Base-by-base conservation (phyloP, 768 basidiomycete species). In the Leucosporidium yakuticum region DNA sequence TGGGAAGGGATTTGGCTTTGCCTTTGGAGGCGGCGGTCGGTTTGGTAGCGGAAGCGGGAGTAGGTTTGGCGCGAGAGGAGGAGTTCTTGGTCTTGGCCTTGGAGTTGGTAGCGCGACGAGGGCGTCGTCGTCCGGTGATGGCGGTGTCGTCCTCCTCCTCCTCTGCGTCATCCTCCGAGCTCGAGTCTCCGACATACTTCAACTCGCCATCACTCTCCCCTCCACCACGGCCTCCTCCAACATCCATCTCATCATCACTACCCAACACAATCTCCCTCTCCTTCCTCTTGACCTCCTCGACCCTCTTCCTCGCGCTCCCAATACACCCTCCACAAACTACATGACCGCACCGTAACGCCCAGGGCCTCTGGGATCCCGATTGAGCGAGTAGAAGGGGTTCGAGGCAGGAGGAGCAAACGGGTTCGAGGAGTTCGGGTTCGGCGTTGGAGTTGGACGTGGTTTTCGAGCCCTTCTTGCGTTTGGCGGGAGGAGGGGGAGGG, bases 291-390 rank as follows among this genome's bases (percentile, higher is more conserved):
- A 39, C 63, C 61, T 39, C 60, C 36, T 23, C 44, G 48, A 27
- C 44, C 14, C 70, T 27, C 27, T 4, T 60, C 61, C 60, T 59
- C 21, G 66, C 70, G 4, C 31, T 55, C 7, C 36, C 48, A 20
- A 71, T 44, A 31, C 70, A 71, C 27, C 34, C n/a, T 9, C 66
- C 70, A 54, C 70, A 71, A 25, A 71, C 63, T 36, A 65, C 70
- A 29, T 71, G 70, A 4, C 70, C 70, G 25, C 70, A 71, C n/a
- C 21, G 0, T 0, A 71, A 51, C 9, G 44, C 70, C 57, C 44
- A 64, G 60, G 19, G 62, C 47, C 58, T 62, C 59, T 15, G 32
- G 19, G 17, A 27, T 47, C 49, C 64, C 47, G 15, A 39, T 60
- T n/a, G 61, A 56, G 34, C 63, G 17, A 71, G 39, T 17, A 48